These are phyloP conservation scores for Chenopodium berlandieri DNA, from an alignment of 148 eudicot genomes.

Conservation along the genomic window DNA sequence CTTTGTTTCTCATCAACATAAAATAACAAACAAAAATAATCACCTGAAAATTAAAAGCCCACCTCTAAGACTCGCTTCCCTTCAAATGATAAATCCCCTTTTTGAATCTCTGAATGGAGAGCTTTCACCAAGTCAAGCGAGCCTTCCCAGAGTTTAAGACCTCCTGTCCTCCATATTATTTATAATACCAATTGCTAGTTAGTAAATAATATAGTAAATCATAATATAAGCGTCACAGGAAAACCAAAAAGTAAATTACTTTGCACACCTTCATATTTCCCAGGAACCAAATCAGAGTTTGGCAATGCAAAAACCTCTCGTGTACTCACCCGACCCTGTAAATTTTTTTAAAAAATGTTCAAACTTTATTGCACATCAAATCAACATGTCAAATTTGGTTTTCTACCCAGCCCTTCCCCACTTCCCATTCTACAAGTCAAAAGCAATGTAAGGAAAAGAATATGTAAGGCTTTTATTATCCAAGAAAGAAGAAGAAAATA, in stretches of 20 bases:
- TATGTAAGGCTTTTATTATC: neutral
- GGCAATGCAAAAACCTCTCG: constrained; percentile 80
- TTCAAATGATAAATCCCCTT: constrained; percentile 46
- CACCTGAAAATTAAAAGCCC: constrained; percentile 44
- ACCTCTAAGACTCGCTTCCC: constrained; percentile 95
- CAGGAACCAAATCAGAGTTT: constrained; percentile 92
- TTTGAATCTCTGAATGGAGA: constrained; percentile 61
- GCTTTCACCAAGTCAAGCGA: constrained; percentile 81
- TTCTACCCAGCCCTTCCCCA: neutral
- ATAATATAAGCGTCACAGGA: too few relatives aligned
- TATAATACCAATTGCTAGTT: neutral
- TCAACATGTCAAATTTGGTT: neutral
- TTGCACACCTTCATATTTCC: constrained; percentile 92
- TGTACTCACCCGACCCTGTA: constrained; percentile 90
- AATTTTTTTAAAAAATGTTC: constrained; percentile 13
- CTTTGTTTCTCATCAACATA: neutral
- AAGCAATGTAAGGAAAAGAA: neutral
- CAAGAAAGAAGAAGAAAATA: neutral
- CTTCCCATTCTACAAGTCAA: too few relatives aligned
- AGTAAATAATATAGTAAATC: neutral
- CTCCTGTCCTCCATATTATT: constrained; percentile 49
- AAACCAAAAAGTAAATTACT: neutral
- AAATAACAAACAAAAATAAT: constrained; percentile 11
- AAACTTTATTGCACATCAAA: neutral
- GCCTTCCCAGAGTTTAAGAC: constrained; percentile 95